Percentiles rank a stretch among this genome's conserved stretches.
Conservation (phyloP, 805 yeast species). For the Sungouiozyma ichnusensis region DNA sequence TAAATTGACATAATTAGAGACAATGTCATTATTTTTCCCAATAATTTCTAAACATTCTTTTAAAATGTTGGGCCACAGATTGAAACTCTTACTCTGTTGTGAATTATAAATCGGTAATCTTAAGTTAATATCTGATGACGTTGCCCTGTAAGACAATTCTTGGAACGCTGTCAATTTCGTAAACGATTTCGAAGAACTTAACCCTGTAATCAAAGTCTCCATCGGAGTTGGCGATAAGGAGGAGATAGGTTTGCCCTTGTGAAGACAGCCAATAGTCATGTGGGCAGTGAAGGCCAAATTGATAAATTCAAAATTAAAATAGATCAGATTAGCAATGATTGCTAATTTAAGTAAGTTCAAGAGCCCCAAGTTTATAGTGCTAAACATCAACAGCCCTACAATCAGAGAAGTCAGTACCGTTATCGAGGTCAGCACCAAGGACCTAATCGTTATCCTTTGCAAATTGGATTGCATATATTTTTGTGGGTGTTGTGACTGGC, state of each 20-base stretch:
- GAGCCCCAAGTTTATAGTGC: slow-evolving; percentile 9
- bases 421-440: slow-evolving; percentile 8
- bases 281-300: slow-evolving; percentile 55
- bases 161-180: slow-evolving; percentile 62
- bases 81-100: slow-evolving; percentile 33
- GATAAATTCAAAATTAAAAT: slow-evolving; percentile 41
- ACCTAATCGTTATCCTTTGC: slow-evolving; percentile 30
- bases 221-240: slow-evolving; percentile 49
- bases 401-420: slow-evolving; percentile 15
- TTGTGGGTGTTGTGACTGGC: slow-evolving; percentile 32
- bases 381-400: slow-evolving; percentile 31
- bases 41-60: slow-evolving; percentile 51
- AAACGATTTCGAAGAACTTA: slow-evolving; percentile 40
- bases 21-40: slow-evolving; percentile 36
- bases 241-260: slow-evolving; percentile 50
- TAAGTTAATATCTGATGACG: slow-evolving; percentile 36
- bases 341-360: slow-evolving; percentile 25
- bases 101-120: slow-evolving; percentile 46
- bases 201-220: slow-evolving; percentile 52
- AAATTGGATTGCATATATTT: slow-evolving; percentile 20
- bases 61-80: slow-evolving; percentile 45
- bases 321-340: slow-evolving; percentile 29
- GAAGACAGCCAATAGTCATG: slow-evolving; percentile 61
- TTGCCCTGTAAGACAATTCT: slow-evolving; percentile 57
- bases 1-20: slow-evolving; percentile 16